These are phyloP conservation scores for Suillus weaverae DNA, from an alignment of 768 basidiomycete species.

Conservation along the genomic window DNA sequence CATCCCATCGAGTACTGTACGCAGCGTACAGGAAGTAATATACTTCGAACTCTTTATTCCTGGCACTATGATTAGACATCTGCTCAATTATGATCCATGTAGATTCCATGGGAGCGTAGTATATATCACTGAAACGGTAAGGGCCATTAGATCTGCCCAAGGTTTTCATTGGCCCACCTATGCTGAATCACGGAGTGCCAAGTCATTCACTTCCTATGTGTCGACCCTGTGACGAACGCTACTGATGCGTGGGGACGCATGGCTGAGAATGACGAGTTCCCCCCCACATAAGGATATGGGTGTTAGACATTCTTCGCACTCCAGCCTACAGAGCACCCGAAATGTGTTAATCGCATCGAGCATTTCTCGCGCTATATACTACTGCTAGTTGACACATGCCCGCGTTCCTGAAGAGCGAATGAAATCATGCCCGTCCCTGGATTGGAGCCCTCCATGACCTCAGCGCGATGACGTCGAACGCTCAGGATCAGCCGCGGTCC, in stretches of 20 bases:
- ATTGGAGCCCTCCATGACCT: not conserved
- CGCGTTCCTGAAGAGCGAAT: not conserved
- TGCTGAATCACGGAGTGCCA: not conserved
- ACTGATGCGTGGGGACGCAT: not conserved
- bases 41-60: not conserved
- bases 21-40: not conserved
- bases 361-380: not conserved
- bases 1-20: not conserved
- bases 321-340: not conserved
- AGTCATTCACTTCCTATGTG: not conserved
- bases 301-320: constrained; percentile 55
- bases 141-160: not conserved
- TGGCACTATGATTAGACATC: not conserved
- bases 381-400: not conserved
- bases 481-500: not conserved
- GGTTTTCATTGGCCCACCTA: not conserved
- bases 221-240: not conserved
- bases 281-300: constrained; percentile 51
- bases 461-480: not conserved
- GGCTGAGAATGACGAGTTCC: not conserved
- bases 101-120: not conserved
- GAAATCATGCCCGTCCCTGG: not conserved
- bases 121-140: not conserved
- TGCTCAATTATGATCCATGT: not conserved
- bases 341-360: not conserved